Conservation (phyloP, 768 basidiomycete genomes). For the Pisolithus sp. region DNA sequence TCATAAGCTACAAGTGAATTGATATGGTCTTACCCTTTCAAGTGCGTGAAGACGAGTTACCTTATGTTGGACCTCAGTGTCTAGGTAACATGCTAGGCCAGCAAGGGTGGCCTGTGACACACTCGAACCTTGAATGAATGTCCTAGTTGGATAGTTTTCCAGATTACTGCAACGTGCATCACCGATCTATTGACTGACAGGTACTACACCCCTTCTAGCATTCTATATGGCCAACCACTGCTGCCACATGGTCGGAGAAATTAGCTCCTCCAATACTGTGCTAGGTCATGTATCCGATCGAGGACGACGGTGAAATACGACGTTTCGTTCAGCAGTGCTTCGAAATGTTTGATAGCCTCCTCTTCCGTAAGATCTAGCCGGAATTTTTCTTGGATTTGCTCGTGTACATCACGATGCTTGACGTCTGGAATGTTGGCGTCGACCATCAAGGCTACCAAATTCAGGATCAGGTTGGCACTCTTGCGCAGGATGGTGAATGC, state of each 20-base stretch:
- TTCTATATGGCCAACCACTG: background rate
- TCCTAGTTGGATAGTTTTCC: too few species aligned
- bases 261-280: constrained; percentile 83
- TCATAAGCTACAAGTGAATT: too few species aligned
- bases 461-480: constrained; percentile 94
- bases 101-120: too few species aligned
- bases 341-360: constrained; percentile 96
- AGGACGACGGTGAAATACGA: constrained; percentile 90
- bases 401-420: constrained; percentile 81
- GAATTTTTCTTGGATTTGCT: constrained; percentile 95
- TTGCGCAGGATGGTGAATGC: constrained; percentile 95
- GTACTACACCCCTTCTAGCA: background rate
- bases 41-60: too few species aligned
- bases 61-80: too few species aligned
- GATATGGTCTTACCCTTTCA: too few species aligned
- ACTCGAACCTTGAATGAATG: too few species aligned
- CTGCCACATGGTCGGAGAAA: background rate
- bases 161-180: too few species aligned
- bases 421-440: constrained; percentile 98
- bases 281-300: constrained; percentile 88
- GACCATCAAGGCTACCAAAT: constrained; percentile 94
- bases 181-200: too few species aligned
- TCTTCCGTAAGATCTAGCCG: constrained; percentile 90
- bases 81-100: too few species aligned
- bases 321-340: constrained; percentile 87